Evolutionary conservation across 1,139 yeast species (phyloP).

Genomic region (Kurtzmaniella natalensis): DNA sequence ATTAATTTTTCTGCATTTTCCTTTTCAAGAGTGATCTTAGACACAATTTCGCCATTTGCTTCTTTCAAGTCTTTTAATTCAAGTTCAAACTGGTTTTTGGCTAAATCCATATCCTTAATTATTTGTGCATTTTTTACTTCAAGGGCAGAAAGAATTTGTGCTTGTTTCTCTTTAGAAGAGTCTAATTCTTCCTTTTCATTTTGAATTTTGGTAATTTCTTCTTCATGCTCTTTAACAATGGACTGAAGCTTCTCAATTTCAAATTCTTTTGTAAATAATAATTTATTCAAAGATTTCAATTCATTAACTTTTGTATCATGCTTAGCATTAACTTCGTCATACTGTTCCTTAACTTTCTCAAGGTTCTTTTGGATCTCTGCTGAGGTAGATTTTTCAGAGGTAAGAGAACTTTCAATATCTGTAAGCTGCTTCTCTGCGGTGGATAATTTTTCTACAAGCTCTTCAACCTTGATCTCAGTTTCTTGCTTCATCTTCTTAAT

Average conservation of each 20-base stretch:
- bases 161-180: slow-evolving; percentile 10
- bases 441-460: no score
- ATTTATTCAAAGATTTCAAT: background rate
- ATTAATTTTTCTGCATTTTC: background rate
- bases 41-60: background rate
- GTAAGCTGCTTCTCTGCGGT: no score
- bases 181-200: slow-evolving; percentile 7
- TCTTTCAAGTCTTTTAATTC: background rate
- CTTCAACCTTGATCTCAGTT: no score
- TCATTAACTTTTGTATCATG: background rate
- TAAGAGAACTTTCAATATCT: background rate
- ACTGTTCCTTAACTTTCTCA: background rate
- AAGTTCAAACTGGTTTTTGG: background rate
- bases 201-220: slow-evolving; percentile 5
- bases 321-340: background rate
- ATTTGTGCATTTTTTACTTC: no score
- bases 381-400: background rate
- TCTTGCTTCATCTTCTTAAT: no score
- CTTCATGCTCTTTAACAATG: slow-evolving; percentile 4
- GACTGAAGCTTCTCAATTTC: background rate
- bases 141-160: no score
- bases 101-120: background rate
- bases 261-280: slow-evolving; percentile 2
- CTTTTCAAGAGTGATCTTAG: background rate
- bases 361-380: background rate